A percentile compares a stretch with the other conserved stretches of the same genome.
Evolutionary conservation across 768 basidiomycete genomes (phyloP).

Genomic region (Lanmaoa pseudosensibilis): DNA sequence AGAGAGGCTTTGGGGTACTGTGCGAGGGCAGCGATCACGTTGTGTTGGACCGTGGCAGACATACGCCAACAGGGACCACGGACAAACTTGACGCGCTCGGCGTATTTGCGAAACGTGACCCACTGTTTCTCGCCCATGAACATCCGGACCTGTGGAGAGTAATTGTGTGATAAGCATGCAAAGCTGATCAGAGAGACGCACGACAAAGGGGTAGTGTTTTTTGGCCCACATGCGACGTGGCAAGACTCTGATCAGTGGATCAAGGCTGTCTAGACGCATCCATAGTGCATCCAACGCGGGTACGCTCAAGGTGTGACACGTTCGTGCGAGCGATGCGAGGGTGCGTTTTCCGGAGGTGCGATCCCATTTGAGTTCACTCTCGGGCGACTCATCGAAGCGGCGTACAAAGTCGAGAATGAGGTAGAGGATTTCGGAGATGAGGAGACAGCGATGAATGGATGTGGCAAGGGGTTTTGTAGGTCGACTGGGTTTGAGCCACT

Average conservation of each 20-base stretch:
- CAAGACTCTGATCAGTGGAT: slow-evolving; percentile 27
- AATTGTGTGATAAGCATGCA: not conserved
- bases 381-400: slow-evolving; percentile 22
- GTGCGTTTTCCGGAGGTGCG: slow-evolving; percentile 20
- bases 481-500: not conserved
- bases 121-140: slow-evolving; percentile 31
- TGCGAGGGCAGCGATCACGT: slow-evolving; percentile 18
- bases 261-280: slow-evolving; percentile 30
- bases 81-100: slow-evolving; percentile 23
- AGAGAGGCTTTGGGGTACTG: slow-evolving; percentile 10
- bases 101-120: slow-evolving; percentile 26
- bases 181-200: slow-evolving; percentile 6
- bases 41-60: slow-evolving; percentile 14
- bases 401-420: slow-evolving; percentile 25
- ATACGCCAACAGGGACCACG: slow-evolving; percentile 26
- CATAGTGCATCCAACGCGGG: slow-evolving; percentile 29
- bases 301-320: slow-evolving; percentile 24
- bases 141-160: slow-evolving; percentile 16
- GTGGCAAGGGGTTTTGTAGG: not conserved
- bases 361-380: slow-evolving; percentile 15
- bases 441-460: slow-evolving; percentile 22
- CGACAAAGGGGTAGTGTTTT: slow-evolving; percentile 21
- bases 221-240: slow-evolving; percentile 28
- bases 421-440: slow-evolving; percentile 22
- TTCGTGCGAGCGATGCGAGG: slow-evolving; percentile 29